Percentiles rank a stretch among this genome's conserved stretches.
These are phyloP conservation scores for Fusarium abutilonis DNA, from an alignment of 2,329 filamentous ascomycete genomes.

Conservation along the genomic window DNA sequence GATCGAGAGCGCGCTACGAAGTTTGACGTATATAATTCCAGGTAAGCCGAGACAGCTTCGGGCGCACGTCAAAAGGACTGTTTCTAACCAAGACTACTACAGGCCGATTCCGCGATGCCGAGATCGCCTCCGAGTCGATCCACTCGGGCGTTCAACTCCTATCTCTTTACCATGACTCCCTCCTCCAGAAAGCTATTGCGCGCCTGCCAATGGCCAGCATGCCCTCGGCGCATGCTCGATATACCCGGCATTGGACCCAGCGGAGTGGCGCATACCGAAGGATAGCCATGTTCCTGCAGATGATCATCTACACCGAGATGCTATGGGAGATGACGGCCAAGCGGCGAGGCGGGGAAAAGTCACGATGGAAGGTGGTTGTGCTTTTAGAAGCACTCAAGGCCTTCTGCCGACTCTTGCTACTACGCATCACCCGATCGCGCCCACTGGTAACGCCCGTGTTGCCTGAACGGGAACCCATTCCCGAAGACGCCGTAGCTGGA, in stretches of 20 bases:
- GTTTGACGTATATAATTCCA: constrained; percentile 94
- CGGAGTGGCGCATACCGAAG: constrained; percentile 77
- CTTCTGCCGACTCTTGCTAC: constrained; percentile 79
- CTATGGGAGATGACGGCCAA: constrained; percentile 98
- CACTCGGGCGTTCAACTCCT: constrained; percentile 90
- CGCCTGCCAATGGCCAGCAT: constrained; percentile 64
- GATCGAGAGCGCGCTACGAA: constrained; percentile 92
- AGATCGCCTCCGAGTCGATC: constrained; percentile 91
- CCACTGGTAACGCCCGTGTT: constrained; percentile 85
- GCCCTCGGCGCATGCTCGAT: constrained; percentile 69
- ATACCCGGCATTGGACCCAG: constrained; percentile 73
- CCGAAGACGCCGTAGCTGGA: constrained; percentile 64
- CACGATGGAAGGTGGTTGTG: constrained; percentile 88
- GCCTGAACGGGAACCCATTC: constrained; percentile 84
- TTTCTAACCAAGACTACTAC: constrained; percentile 16
- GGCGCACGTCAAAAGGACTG: not conserved
- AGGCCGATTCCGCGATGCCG: constrained; percentile 89
- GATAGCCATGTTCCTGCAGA: constrained; percentile 83
- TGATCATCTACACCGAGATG: constrained; percentile 93
- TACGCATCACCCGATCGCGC: constrained; percentile 83
- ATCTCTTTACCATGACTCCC: constrained; percentile 89
- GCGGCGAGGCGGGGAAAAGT: constrained; percentile 78
- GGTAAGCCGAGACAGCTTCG: constrained; percentile 57
- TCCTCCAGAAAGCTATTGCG: constrained; percentile 75
- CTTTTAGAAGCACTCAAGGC: constrained; percentile 88